Percentiles rank a stretch among this genome's conserved stretches.
These are phyloP conservation scores for Macrophomina phaseolina DNA, from an alignment of 2,329 filamentous ascomycete genomes.

Conservation along the genomic window DNA sequence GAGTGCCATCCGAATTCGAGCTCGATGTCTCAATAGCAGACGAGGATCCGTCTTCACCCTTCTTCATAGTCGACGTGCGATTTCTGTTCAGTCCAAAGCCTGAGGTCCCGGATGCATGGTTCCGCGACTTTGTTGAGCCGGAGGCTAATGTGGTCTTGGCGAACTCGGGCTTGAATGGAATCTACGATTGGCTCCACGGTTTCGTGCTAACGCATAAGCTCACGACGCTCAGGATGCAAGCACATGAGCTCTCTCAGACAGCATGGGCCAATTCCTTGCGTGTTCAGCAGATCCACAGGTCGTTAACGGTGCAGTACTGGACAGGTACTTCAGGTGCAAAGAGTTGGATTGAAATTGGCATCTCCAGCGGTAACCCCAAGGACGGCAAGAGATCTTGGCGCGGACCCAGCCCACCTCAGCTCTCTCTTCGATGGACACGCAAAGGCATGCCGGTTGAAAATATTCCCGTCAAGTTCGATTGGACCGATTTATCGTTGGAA, in stretches of 20 bases:
- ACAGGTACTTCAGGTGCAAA: slow-evolving; percentile 71
- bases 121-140: slow-evolving; percentile 71
- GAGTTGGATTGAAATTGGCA: slow-evolving; percentile 89
- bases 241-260: slow-evolving; percentile 68
- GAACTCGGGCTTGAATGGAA: slow-evolving; percentile 73
- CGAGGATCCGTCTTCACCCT: slow-evolving; percentile 81
- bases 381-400: slow-evolving; percentile 44
- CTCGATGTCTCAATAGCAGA: slow-evolving; percentile 90
- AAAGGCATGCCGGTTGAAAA: slow-evolving; percentile 77
- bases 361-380: slow-evolving; percentile 66
- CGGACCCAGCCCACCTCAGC: slow-evolving; percentile 39
- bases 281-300: slow-evolving; percentile 80
- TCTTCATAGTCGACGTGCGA: slow-evolving; percentile 92
- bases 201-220: slow-evolving; percentile 91
- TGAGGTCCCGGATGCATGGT: slow-evolving; percentile 60
- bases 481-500: slow-evolving; percentile 73
- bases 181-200: slow-evolving; percentile 86
- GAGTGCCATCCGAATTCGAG: slow-evolving; percentile 83
- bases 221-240: slow-evolving; percentile 79
- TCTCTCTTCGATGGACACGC: slow-evolving; percentile 81
- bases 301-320: slow-evolving; percentile 93
- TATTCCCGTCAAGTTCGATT: slow-evolving; percentile 70
- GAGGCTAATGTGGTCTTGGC: slow-evolving; percentile 74
- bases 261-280: slow-evolving; percentile 80
- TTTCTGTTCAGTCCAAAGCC: slow-evolving; percentile 78